Evolutionary conservation across 78 protist species (phyloP).

Genomic region (Protostelium mycophagum): DNA sequence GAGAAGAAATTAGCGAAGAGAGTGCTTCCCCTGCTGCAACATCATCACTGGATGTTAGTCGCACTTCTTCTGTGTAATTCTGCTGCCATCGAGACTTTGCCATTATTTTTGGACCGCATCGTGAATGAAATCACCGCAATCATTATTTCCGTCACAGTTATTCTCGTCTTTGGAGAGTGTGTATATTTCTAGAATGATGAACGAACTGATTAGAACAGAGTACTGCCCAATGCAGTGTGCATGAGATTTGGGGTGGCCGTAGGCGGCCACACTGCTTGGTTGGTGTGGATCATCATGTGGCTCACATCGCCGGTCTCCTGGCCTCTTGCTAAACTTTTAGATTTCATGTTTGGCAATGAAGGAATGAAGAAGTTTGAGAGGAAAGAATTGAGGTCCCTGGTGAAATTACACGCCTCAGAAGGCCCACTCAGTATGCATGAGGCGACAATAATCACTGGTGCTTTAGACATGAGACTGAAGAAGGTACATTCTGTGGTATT

Average conservation of each 20-base stretch:
- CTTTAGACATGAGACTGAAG: neutral
- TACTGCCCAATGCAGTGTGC: neutral
- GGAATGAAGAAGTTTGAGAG: neutral
- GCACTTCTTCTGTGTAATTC: neutral
- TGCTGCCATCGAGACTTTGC: neutral
- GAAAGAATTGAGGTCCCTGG: neutral
- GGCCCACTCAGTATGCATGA: neutral
- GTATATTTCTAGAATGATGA: no score
- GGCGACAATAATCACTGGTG: neutral
- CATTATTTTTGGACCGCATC: neutral
- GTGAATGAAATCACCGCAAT: neutral
- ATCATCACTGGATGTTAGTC: neutral
- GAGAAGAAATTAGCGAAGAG: neutral
- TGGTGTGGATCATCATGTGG: neutral
- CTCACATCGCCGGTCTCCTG: neutral
- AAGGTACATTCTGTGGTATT: neutral
- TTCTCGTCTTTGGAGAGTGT: neutral
- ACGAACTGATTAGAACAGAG: no score
- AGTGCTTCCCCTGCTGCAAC: neutral
- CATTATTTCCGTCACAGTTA: neutral
- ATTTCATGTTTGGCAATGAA: neutral
- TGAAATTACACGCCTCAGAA: neutral
- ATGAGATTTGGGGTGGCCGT: neutral
- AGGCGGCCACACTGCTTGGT: neutral
- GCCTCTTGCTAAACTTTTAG: neutral